Evolutionary conservation across 2,329 filamentous ascomycete species (phyloP), one percentile per base, ranked within the genome.

Genomic region (Metarhizium brunneum): DNA sequence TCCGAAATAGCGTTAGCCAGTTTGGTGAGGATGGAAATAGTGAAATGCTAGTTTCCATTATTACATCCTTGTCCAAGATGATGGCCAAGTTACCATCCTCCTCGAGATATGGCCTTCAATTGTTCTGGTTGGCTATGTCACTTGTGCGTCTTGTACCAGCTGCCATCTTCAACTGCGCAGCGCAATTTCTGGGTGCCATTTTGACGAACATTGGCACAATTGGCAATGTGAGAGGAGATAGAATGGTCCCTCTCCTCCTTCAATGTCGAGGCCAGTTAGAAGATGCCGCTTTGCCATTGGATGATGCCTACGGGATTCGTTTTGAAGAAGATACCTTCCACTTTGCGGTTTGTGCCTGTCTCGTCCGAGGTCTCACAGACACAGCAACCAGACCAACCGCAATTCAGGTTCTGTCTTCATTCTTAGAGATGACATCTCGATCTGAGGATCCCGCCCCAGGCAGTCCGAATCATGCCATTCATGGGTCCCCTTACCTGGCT

Each of bases 51-150:
- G 78, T 86, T 38, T 81, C 84, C 6, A 86, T 88, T 54, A 78
- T 87, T 25, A 85, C 81, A 2, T 81, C 83, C 2, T 67, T 88
- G 48, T 85, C 84, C 11, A 87, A 86, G 66, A 87, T 88, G 84
- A 85, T 87, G 76, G 75, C 80, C 16, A 87, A 87, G 63, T 74
- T 88, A 20, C 82, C 82, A 6, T 80, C 82, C 2, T 78, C 83
- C 10, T 88, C 85, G 32, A 79, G 85, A 36, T 88, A 88, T 63
- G 83, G 84, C 0, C 70, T 86, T 38, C 85, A 88, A 62, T 73
- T 88, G 6, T 88, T 88, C 65, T 88, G 85, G 85, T 73, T 88
- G 38, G 84, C 83, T 10, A 80, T 87, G 60, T 86, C 84, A 2
- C 73, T 88, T 1, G 74, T 87, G 29, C 78, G 85, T 7, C 76